These are phyloP conservation scores for Phaeosphaeria sp. DNA, from an alignment of 2,329 filamentous ascomycete species.

Conservation along the genomic window DNA sequence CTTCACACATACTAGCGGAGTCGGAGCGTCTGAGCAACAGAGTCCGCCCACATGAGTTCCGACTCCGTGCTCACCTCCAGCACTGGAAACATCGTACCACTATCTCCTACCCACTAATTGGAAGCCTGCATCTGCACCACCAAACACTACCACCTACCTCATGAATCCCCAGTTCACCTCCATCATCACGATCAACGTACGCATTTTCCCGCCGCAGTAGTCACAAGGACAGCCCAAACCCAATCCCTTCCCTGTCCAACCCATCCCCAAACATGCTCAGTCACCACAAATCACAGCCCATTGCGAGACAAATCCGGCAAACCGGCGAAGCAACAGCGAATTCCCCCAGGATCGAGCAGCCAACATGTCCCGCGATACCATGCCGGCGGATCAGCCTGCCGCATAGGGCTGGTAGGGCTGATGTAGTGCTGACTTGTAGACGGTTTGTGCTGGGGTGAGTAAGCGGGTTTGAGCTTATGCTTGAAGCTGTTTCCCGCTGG, in stretches of 20 bases:
- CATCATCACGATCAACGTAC: not conserved
- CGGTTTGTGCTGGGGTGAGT: not conserved
- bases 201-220: not conserved
- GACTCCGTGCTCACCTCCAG: not conserved
- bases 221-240: not conserved
- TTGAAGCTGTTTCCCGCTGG: not conserved
- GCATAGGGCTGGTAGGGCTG: conserved; percentile 1
- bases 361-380: not conserved
- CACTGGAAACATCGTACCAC: not conserved
- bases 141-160: not conserved
- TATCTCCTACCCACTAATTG: not conserved
- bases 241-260: not conserved
- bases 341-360: not conserved
- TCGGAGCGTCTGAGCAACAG: not conserved
- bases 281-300: not conserved
- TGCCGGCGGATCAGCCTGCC: not conserved
- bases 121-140: not conserved
- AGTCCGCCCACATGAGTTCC: not conserved
- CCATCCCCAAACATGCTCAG: not conserved
- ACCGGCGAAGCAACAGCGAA: not conserved
- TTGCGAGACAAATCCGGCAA: not conserved
- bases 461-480: conserved; percentile 1
- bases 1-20: not conserved
- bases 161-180: not conserved
- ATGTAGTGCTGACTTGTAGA: not conserved